Evolutionary conservation across 177 flowering plant species (phyloP).

Genomic region (Vitis hybrid): DNA sequence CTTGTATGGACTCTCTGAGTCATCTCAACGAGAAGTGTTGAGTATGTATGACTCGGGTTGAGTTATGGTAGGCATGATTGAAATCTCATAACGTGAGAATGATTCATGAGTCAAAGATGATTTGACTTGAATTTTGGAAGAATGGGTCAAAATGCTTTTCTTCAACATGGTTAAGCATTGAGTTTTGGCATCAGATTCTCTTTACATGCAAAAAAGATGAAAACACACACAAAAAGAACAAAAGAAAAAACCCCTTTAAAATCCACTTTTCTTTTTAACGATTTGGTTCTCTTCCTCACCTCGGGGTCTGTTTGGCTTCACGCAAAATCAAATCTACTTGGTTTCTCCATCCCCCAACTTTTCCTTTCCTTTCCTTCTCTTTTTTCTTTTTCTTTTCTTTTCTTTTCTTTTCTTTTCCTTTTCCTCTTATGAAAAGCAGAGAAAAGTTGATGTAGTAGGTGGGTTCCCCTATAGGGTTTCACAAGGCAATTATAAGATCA

Average conservation of each 20-base stretch:
- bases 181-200: slow-evolving; percentile 32
- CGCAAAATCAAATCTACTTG: slow-evolving; percentile 29
- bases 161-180: slow-evolving; percentile 4
- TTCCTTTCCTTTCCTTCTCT: background rate
- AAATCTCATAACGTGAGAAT: slow-evolving; percentile 5
- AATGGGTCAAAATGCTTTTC: slow-evolving; percentile 7
- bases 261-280: background rate
- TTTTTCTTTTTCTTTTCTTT: slow-evolving; percentile 7
- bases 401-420: background rate
- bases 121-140: slow-evolving; percentile 16
- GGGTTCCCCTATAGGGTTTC: slow-evolving; percentile 13
- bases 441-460: slow-evolving; percentile 16
- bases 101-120: slow-evolving; percentile 8
- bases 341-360: slow-evolving; percentile 6
- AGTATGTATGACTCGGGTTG: too few species aligned
- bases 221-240: too few species aligned
- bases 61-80: too few species aligned
- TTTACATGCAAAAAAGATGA: background rate
- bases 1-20: too few species aligned
- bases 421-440: slow-evolving; percentile 39
- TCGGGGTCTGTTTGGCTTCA: slow-evolving; percentile 11
- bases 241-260: slow-evolving; percentile 1
- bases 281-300: slow-evolving; percentile 4
- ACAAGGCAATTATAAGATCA: slow-evolving; percentile 47
- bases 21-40: too few species aligned